Base-by-base conservation (phyloP, 345 rosid genomes). In the Ceriops decandra region DNA sequence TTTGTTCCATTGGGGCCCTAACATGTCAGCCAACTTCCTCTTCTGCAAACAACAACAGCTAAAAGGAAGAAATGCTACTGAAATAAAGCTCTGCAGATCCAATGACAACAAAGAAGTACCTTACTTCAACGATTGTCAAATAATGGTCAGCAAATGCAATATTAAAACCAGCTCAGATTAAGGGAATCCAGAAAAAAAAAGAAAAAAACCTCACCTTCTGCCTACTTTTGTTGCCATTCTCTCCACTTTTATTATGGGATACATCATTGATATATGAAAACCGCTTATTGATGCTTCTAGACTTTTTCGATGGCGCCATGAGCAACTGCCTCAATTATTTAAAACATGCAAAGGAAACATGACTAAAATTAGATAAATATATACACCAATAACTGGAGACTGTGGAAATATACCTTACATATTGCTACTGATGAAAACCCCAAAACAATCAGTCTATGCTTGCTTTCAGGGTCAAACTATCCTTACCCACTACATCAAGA, bases 1-100 rank as follows among this genome's bases (percentile, higher is more conserved):
- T 79, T 82, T 83, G 70, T 82, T 87, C 98, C 99, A 95, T 58
- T 90, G 93, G 69, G 95, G 82, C 66, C 99, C 99, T 65, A 92
- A 77, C 83, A 87, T 90, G 61, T 90, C 93, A 69, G 97, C 70
- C 70, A 87, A 77, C 70, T 90, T 95, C 83, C 80, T 86, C 87
- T 88, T 88, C 96, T 85, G 76, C 64, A 57, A 17, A 27, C n/a
- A 56, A n/a, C 27, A 62, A 27, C 5, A n/a, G 9, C 62, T 22
- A 53, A 36, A 35, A 19, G 5, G 10, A 1, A 24, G 11, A 56
- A 22, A 56, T 13, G 16, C 5, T 5, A 15, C 16, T 42, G 49
- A 42, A 13, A 46, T 27, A 51, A 68, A 26, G 30, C 26, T 16
- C 35, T 9, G 11, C 27, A 62, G 36, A 62, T 8, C 31, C 52